Percentiles rank a stretch among this genome's conserved stretches.
Evolutionary conservation across 768 basidiomycete genomes (phyloP).

Genomic region (Cystofilobasidium macerans): DNA sequence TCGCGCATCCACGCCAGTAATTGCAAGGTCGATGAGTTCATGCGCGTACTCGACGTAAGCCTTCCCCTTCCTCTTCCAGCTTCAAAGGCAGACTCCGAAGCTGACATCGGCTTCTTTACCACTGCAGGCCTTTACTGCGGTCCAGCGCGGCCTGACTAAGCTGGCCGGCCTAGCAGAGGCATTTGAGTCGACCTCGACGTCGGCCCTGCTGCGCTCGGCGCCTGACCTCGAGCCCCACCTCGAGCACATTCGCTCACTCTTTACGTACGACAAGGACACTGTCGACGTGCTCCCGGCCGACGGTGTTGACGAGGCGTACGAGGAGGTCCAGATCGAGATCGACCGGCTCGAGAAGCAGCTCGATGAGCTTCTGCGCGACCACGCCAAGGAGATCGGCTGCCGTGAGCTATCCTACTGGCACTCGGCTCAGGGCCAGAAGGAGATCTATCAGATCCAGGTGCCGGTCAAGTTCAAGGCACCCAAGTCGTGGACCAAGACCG

Average conservation of each 20-base stretch:
- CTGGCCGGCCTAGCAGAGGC: constrained; percentile 56
- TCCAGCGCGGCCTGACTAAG: constrained; percentile 55
- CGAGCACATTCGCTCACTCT: constrained; percentile 63
- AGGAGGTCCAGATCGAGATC: constrained; percentile 63
- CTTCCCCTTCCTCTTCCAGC: not conserved
- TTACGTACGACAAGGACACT: constrained; percentile 37
- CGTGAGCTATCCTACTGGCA: constrained; percentile 54
- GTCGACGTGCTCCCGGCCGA: constrained; percentile 59
- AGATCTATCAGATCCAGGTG: constrained; percentile 46
- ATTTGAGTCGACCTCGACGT: constrained; percentile 67
- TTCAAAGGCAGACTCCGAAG: not conserved
- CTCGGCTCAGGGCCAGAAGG: constrained; percentile 67
- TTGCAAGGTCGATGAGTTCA: constrained; percentile 75
- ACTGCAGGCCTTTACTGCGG: constrained; percentile 58
- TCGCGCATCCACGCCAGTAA: constrained; percentile 90
- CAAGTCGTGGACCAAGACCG: constrained; percentile 67
- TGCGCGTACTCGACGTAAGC: constrained; percentile 63
- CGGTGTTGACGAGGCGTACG: constrained; percentile 81
- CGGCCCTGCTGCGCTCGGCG: constrained; percentile 61
- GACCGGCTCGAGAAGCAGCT: constrained; percentile 57
- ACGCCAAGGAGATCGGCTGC: constrained; percentile 53
- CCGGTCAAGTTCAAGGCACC: constrained; percentile 58
- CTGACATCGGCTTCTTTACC: not conserved
- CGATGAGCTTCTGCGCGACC: constrained; percentile 53
- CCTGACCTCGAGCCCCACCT: constrained; percentile 67